A percentile compares a stretch with the other conserved stretches of the same genome.
Evolutionary conservation across 2,329 filamentous ascomycete species (phyloP).

Genomic region (Ceratocystis cacaofunesta): DNA sequence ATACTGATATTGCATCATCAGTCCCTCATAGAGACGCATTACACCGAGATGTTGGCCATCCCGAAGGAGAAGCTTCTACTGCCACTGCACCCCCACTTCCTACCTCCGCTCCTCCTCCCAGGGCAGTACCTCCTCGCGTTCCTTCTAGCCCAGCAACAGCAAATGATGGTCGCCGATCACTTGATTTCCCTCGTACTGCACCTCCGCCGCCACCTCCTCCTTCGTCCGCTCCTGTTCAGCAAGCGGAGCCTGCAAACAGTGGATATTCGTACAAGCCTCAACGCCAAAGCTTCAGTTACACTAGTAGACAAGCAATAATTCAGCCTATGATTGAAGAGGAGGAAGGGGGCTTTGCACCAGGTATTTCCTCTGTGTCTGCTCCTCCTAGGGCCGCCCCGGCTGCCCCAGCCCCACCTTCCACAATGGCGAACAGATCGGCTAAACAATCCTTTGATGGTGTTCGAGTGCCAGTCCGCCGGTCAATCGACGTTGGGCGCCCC

Average conservation of each 20-base stretch:
- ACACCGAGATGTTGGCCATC: slow-evolving; percentile 33
- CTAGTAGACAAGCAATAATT: slow-evolving; percentile 20
- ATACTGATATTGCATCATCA: slow-evolving; percentile 90
- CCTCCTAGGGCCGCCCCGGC: slow-evolving; percentile 20
- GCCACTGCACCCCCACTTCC: slow-evolving; percentile 37
- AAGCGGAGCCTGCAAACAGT: slow-evolving; percentile 25
- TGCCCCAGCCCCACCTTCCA: slow-evolving; percentile 20
- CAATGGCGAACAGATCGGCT: slow-evolving; percentile 22
- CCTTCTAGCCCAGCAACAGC: slow-evolving; percentile 40
- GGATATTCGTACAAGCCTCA: slow-evolving; percentile 44
- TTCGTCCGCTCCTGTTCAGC: not conserved
- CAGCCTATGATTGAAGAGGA: slow-evolving; percentile 33
- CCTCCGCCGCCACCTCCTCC: slow-evolving; percentile 25
- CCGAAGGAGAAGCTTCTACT: slow-evolving; percentile 43
- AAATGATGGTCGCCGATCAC: slow-evolving; percentile 41
- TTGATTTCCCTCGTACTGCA: slow-evolving; percentile 40
- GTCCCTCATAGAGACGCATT: slow-evolving; percentile 88
- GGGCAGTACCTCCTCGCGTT: slow-evolving; percentile 40
- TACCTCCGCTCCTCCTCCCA: slow-evolving; percentile 29
- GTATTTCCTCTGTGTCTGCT: not conserved
- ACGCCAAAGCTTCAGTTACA: slow-evolving; percentile 16
- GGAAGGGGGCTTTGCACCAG: slow-evolving; percentile 30
- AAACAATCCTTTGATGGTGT: slow-evolving; percentile 52
- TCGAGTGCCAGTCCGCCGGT: slow-evolving; percentile 37
- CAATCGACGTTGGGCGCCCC: slow-evolving; percentile 61